phyloP scores from a whole-genome alignment of 2,329 filamentous ascomycete species.

The Neonectria faginata region DNA sequence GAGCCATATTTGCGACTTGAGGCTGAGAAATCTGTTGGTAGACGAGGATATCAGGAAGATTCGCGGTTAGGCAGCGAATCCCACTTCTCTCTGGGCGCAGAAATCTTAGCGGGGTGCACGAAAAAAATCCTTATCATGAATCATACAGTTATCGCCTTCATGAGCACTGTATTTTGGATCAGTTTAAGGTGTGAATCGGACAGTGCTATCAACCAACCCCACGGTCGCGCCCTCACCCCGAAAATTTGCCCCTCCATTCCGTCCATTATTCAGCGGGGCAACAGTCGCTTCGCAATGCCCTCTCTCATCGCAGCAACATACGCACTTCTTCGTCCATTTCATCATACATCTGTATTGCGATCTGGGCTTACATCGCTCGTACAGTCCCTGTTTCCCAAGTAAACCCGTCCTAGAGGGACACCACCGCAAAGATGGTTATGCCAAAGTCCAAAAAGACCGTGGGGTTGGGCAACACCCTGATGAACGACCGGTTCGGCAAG shows the following conservation, averaged over 20 bases:
- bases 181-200: slow-evolving; percentile 9
- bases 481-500: slow-evolving; percentile 98
- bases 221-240: slow-evolving; percentile 33
- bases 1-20: slow-evolving; percentile 71
- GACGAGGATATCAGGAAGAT: slow-evolving; percentile 25
- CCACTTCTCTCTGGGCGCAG: slow-evolving; percentile 41
- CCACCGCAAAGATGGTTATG: slow-evolving; percentile 62
- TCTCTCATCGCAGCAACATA: slow-evolving; percentile 34
- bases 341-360: slow-evolving; percentile 22
- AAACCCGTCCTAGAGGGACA: slow-evolving; percentile 10
- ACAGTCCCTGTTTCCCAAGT: slow-evolving; percentile 13
- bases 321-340: slow-evolving; percentile 34
- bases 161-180: slow-evolving; percentile 47
- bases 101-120: slow-evolving; percentile 48
- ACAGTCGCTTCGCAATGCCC: slow-evolving; percentile 36
- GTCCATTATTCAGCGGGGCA: slow-evolving; percentile 55
- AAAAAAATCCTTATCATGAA: slow-evolving; percentile 48
- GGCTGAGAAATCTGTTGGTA: slow-evolving; percentile 30
- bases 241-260: slow-evolving; percentile 64
- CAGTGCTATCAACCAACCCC: slow-evolving; percentile 44
- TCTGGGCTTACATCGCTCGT: slow-evolving; percentile 34
- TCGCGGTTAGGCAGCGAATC: slow-evolving; percentile 45
- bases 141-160: slow-evolving; percentile 44
- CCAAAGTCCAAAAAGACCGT: slow-evolving; percentile 96
- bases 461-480: slow-evolving; percentile 95